phyloP scores from a whole-genome alignment of 2,329 filamentous ascomycete genomes.

The Ceratocystis eucalypticola region DNA sequence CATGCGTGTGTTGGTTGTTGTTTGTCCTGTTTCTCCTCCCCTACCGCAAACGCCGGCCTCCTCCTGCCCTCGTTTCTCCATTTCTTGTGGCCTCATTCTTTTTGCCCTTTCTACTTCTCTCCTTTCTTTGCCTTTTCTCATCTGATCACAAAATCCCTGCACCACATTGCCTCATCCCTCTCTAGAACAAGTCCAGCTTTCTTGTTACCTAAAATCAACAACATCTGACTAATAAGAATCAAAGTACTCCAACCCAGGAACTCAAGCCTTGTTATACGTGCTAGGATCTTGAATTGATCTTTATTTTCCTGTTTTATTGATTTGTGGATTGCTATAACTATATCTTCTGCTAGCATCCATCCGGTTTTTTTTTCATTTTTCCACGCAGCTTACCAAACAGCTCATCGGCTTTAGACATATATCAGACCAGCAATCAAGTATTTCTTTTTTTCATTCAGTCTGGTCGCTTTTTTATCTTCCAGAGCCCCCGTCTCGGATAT shows the following conservation, averaged over 20 bases:
- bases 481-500: not conserved
- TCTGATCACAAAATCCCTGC: constrained; percentile 15
- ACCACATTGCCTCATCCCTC: constrained; percentile 11
- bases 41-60: not conserved
- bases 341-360: not conserved
- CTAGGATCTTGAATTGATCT: not conserved
- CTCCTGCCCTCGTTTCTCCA: constrained; percentile 11
- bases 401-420: not conserved
- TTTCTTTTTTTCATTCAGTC: not conserved
- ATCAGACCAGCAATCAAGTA: not conserved
- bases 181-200: constrained; percentile 18
- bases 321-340: not conserved
- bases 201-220: constrained; percentile 24
- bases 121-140: not conserved
- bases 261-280: constrained; percentile 7
- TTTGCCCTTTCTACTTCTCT: not conserved
- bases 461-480: not conserved
- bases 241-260: constrained; percentile 14
- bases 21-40: not conserved
- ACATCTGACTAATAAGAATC: constrained; percentile 24
- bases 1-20: not conserved
- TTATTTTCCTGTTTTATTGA: not conserved
- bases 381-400: not conserved
- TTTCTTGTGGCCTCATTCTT: constrained; percentile 1
- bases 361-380: not conserved